Conservation (phyloP, 768 basidiomycete genomes). For the Mycena rebaudengoi region DNA sequence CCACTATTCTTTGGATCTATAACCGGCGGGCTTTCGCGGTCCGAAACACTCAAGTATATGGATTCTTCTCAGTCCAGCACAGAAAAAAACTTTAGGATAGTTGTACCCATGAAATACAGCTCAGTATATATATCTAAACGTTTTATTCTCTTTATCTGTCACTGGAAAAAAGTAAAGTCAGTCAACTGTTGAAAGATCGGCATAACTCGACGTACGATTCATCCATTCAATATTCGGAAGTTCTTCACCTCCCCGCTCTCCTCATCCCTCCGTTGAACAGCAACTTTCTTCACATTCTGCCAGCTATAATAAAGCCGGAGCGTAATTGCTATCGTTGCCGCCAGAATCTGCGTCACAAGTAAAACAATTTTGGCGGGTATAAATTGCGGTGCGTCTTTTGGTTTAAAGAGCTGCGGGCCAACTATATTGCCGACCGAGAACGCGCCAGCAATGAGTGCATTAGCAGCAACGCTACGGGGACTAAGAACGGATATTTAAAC, state of each 20-base stretch:
- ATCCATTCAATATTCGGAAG: conserved; percentile 17
- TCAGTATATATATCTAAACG: no score
- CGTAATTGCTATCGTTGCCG: conserved; percentile 6
- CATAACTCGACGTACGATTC: conserved; percentile 10
- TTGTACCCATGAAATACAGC: no score
- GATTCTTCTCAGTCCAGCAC: no score
- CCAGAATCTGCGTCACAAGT: conserved; percentile 10
- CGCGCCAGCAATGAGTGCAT: conserved; percentile 23
- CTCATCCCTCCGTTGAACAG: neutral
- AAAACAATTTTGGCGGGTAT: conserved; percentile 25
- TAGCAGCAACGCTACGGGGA: conserved; percentile 16
- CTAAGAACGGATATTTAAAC: neutral
- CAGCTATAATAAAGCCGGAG: conserved; percentile 22
- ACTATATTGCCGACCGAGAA: conserved; percentile 26
- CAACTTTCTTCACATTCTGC: conserved; percentile 11
- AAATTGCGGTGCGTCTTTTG: conserved; percentile 24
- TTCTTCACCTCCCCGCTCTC: conserved; percentile 1
- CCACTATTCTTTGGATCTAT: no score
- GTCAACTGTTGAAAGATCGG: neutral
- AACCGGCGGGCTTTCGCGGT: no score
- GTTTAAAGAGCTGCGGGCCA: conserved; percentile 25
- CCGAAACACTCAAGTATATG: no score
- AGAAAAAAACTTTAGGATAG: no score
- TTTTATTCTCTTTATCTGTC: neutral
- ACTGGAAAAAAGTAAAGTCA: neutral